Percentiles rank a stretch among this genome's conserved stretches.
Conservation (phyloP, 2,329 filamentous ascomycete species). For the Karstenula rhodostoma region DNA sequence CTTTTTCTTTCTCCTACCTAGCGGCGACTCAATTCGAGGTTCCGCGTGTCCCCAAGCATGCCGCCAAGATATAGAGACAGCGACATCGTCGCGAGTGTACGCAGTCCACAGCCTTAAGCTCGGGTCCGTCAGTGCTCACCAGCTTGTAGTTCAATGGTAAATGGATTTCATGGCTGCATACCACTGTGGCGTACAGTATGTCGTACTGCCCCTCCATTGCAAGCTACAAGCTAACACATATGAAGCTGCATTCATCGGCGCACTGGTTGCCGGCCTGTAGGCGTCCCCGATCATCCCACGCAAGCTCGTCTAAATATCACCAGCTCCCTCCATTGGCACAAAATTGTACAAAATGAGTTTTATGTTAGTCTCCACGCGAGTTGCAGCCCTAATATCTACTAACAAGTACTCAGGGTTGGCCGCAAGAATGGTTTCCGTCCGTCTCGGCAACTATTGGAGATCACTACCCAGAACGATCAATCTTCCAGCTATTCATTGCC, state of each 20-base stretch:
- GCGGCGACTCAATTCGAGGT: conserved; percentile 21
- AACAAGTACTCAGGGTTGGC: conserved; percentile 55
- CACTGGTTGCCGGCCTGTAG: conserved; percentile 76
- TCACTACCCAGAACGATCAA: conserved; percentile 92
- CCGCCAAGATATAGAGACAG: conserved; percentile 69
- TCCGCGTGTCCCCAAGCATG: conserved; percentile 51
- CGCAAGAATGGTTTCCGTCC: conserved; percentile 95
- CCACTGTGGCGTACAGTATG: conserved; percentile 78
- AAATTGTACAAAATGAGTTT: conserved; percentile 97
- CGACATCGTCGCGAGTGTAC: conserved; percentile 67
- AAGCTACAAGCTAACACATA: conserved; percentile 18
- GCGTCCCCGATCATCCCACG: conserved; percentile 15
- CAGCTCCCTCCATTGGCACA: conserved; percentile 84
- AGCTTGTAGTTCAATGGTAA: conserved; percentile 74
- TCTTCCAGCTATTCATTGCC: conserved; percentile 97
- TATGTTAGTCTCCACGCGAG: conserved; percentile 60
- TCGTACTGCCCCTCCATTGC: neutral
- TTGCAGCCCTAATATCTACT: conserved; percentile 9
- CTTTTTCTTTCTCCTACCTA: conserved; percentile 27
- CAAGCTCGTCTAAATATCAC: conserved; percentile 30
- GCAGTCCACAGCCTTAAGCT: conserved; percentile 6
- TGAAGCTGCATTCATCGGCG: conserved; percentile 83
- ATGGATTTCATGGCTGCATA: conserved; percentile 92
- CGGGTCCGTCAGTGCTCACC: conserved; percentile 35
- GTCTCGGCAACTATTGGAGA: conserved; percentile 98